Base-by-base conservation (phyloP, 805 yeast species). In the Lipomyces sp. region DNA sequence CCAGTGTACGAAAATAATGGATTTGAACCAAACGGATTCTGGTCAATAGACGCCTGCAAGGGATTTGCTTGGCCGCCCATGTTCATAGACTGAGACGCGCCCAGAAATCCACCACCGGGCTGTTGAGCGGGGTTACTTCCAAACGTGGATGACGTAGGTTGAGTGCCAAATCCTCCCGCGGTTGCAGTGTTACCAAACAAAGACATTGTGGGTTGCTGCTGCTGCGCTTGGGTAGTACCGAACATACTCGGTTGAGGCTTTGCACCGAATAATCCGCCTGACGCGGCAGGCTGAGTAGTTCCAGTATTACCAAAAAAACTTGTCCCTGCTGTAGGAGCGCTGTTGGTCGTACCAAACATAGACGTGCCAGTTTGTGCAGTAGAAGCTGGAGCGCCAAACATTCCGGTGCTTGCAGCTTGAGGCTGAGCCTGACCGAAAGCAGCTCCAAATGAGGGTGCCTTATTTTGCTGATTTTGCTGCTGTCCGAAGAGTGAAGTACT, bases 1-100 rank as follows among this genome's bases (percentile, higher is more conserved):
- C 68, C 63, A 29, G 65, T 66, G 2, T 70, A 51, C 10, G 40
- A 32, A 32, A 86, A 87, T 45, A 90, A 71, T 4, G 89, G 85
- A 60, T 83, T 82, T 42, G 79, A 76, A 1, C 96, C 95, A 64
- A 86, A 90, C 39, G 96, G 96, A 64, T 84, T 79, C 52, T 74
- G 73, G 50, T 70, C 73, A 46, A 69, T 64, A 29, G 70, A 59
- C 38, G 75, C 69, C 42, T 60, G 64, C 7, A 61, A 52, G 11
- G 67, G 67, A 34, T 61, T 68, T 47, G 58, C 66, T 51, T 56
- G 68, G 11, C 22, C 39, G 8, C 50, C 57, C 6, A 39, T 11
- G 14, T 38, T 22, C 19, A 49, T 39, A 10, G 24, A 18, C 18
- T 41, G 49, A 18, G 44, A 44, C 13, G 14, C 40, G 5, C 49